These are phyloP conservation scores for Triangularia verruculosa DNA, from an alignment of 2,329 filamentous ascomycete genomes.

Conservation along the genomic window DNA sequence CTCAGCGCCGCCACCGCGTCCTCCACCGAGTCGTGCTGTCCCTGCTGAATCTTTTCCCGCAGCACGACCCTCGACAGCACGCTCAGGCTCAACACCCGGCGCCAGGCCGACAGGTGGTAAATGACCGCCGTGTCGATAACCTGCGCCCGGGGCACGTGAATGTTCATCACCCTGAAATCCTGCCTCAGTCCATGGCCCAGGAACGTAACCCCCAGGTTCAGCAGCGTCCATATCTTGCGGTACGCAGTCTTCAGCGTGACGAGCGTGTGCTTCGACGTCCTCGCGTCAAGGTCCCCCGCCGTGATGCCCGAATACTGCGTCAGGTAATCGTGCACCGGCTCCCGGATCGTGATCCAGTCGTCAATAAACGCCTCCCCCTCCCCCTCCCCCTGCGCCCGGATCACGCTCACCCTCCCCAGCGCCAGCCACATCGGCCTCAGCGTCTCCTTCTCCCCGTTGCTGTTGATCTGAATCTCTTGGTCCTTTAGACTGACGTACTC, in stretches of 20 bases:
- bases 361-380: conserved; percentile 91
- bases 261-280: conserved; percentile 75
- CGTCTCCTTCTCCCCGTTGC: conserved; percentile 86
- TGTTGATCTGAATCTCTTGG: conserved; percentile 94
- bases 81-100: conserved; percentile 84
- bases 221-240: conserved; percentile 95
- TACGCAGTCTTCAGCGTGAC: conserved; percentile 88
- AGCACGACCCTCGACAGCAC: conserved; percentile 90
- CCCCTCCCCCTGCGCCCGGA: conserved; percentile 73
- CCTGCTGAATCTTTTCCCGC: conserved; percentile 89
- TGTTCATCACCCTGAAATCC: conserved; percentile 97
- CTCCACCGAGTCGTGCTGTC: conserved; percentile 92
- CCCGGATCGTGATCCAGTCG: conserved; percentile 90
- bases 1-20: conserved; percentile 88
- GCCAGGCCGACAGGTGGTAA: conserved; percentile 77
- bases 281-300: conserved; percentile 76
- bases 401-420: conserved; percentile 86
- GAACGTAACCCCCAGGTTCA: conserved; percentile 92
- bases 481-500: conserved; percentile 93
- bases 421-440: conserved; percentile 89
- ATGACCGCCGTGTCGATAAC: conserved; percentile 92
- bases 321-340: conserved; percentile 91
- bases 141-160: conserved; percentile 85
- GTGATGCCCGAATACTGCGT: conserved; percentile 93
- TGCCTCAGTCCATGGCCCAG: conserved; percentile 90